Evolutionary conservation across 306 rosid species (phyloP).

Genomic region (Leucaena leucocephala): DNA sequence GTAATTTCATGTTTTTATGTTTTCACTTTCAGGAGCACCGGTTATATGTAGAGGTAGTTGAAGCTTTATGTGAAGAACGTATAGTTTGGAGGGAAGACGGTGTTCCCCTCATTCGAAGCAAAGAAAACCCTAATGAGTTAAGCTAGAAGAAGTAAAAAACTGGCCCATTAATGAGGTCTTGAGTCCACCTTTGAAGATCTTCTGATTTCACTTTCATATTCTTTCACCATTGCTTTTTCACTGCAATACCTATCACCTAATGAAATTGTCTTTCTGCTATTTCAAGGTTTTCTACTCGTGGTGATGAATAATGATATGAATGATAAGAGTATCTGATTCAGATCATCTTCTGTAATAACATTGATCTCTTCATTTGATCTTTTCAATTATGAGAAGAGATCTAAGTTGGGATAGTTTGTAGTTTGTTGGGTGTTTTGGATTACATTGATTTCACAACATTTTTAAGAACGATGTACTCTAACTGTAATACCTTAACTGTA

Average conservation of each 20-base stretch:
- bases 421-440: neutral
- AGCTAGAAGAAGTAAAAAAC: slow-evolving; percentile 26
- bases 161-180: slow-evolving; percentile 25
- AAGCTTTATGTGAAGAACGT: slow-evolving; percentile 83
- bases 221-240: slow-evolving; percentile 19
- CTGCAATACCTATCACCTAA: slow-evolving; percentile 16
- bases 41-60: slow-evolving; percentile 68
- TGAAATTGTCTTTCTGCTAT: slow-evolving; percentile 2
- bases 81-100: slow-evolving; percentile 84
- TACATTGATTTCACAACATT: too few species aligned
- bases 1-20: neutral
- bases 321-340: neutral
- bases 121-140: slow-evolving; percentile 66
- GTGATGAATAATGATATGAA: neutral
- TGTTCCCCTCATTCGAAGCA: slow-evolving; percentile 83
- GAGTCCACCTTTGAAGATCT: neutral
- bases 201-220: slow-evolving; percentile 8
- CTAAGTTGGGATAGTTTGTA: neutral
- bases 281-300: slow-evolving; percentile 27
- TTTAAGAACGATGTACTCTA: too few species aligned
- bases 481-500: too few species aligned
- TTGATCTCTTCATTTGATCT: neutral
- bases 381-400: neutral
- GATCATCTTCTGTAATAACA: neutral
- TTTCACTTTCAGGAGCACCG: slow-evolving; percentile 66